Evolutionary conservation across 2,329 filamentous ascomycete genomes (phyloP).

Genomic region (Arthrobotrys megalospora): DNA sequence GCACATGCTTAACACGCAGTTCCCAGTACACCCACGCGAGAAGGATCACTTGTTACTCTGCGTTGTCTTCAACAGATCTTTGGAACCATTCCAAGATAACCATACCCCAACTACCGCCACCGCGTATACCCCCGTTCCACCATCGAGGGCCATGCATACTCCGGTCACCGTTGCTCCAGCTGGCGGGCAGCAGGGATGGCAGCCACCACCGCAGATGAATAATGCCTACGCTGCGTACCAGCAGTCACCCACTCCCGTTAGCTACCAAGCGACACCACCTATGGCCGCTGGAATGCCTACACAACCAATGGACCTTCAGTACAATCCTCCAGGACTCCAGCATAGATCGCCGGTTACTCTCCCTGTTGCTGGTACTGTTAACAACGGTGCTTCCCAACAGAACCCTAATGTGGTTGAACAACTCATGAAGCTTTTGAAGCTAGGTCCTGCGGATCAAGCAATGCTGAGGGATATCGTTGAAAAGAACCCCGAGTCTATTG

Average conservation of each 20-base stretch:
- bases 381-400: slow-evolving; percentile 15
- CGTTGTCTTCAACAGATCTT: slow-evolving; percentile 49
- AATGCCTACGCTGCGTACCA: slow-evolving; percentile 25
- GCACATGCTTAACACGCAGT: slow-evolving; percentile 66
- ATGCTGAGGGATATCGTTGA: slow-evolving; percentile 53
- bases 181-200: slow-evolving; percentile 44
- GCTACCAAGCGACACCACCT: slow-evolving; percentile 25
- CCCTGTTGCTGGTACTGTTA: slow-evolving; percentile 3
- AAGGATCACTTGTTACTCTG: slow-evolving; percentile 51
- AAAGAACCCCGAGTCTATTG: slow-evolving; percentile 42
- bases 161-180: slow-evolving; percentile 29
- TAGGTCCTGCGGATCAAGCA: slow-evolving; percentile 48
- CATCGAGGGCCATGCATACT: slow-evolving; percentile 40
- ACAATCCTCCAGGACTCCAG: slow-evolving; percentile 26
- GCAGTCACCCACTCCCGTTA: slow-evolving; percentile 42
- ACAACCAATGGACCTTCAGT: slow-evolving; percentile 23
- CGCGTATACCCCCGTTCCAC: slow-evolving; percentile 49
- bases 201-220: slow-evolving; percentile 32
- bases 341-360: slow-evolving; percentile 32
- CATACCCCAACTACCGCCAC: slow-evolving; percentile 43
- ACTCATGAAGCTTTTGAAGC: slow-evolving; percentile 29
- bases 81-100: slow-evolving; percentile 51
- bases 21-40: slow-evolving; percentile 47
- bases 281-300: slow-evolving; percentile 4
- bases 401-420: slow-evolving; percentile 31